Evolutionary conservation across 2,329 filamentous ascomycete species (phyloP), one percentile per base, ranked within the genome.

Genomic region (Lasiodiplodia citricola): DNA sequence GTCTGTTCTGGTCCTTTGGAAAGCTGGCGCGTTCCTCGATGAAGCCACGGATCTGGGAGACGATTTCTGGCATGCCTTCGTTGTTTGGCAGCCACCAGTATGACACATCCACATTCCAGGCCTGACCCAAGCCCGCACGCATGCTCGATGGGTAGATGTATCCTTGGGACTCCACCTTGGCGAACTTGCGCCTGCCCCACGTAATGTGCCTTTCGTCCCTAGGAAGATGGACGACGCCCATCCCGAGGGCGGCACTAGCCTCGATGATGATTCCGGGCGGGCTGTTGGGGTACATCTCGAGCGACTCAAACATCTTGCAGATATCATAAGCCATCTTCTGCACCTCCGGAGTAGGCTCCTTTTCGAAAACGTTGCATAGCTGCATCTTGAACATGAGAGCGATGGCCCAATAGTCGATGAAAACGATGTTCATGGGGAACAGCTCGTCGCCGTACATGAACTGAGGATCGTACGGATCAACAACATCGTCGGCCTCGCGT

Each of bases 21-120:
- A 80, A 71, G 18, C 72, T 87, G 8, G 87, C 92, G 58, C 93
- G 88, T 72, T 96, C 92, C 73, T 92, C 90, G 35, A 94, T 92
- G 80, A 97, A 94, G 52, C 88, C 87, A 23, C 94, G 91, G 70
- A 97, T 90, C 66, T 87, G 91, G 64, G 90, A 90, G 66, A 97
- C 85, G 52, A 96, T 87, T 0, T 88, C 87, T 13, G 88, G 90
- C 74, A 92, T 92, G 1, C 88, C 89, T 81, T 95, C 91, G 71
- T 93, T 88, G 77, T 96, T 87, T 2, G 94, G 92, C 2, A 97
- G 86, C 96, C 96, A 99, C 93, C 94, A 97, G 68, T 90, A 86
- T 55, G 88, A 87, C 66, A 94, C 88, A 23, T 90, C 88, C 16
- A 92, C 87, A 70, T 87, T 84, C 85, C 96, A 97, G 28, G 93